Conservation (phyloP, 148 eudicot genomes). For the Polygonum maritimum region DNA sequence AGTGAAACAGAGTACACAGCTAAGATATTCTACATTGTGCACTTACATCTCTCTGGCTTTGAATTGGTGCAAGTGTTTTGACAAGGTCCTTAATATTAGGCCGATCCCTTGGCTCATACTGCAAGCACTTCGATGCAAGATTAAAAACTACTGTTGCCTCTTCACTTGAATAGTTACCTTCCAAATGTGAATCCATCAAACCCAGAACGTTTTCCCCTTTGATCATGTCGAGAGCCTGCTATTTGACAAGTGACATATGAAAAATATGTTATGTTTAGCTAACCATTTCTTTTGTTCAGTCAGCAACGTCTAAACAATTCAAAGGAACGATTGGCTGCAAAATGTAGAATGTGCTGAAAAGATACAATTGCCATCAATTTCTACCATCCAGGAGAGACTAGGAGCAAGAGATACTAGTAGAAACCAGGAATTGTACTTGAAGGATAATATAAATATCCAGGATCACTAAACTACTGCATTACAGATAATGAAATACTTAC, state of each 20-base stretch:
- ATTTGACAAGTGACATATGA: conserved; percentile 7
- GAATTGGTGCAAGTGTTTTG: conserved; percentile 55
- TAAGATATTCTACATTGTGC: not conserved
- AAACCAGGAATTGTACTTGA: not conserved
- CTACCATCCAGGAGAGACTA: not conserved
- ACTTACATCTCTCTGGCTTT: conserved; percentile 63
- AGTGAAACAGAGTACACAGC: not conserved
- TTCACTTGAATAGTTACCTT: conserved; percentile 80
- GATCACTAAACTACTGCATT: not conserved
- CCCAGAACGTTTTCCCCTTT: conserved; percentile 68
- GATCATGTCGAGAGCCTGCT: conserved; percentile 94
- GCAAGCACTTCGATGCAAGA: conserved; percentile 84
- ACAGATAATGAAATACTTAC: conserved; percentile 29
- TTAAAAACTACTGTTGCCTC: conserved; percentile 79
- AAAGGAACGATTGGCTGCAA: not conserved
- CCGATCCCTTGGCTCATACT: conserved; percentile 87
- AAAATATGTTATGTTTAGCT: not conserved
- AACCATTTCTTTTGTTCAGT: not conserved
- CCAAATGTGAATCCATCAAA: conserved; percentile 91
- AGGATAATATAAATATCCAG: not conserved
- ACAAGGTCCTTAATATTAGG: conserved; percentile 70
- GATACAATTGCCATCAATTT: not conserved
- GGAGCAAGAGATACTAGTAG: not conserved
- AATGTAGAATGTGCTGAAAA: not conserved
- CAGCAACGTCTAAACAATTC: not conserved